phyloP scores from a whole-genome alignment of 2,329 filamentous ascomycete genomes.

The Knufia petricola region DNA sequence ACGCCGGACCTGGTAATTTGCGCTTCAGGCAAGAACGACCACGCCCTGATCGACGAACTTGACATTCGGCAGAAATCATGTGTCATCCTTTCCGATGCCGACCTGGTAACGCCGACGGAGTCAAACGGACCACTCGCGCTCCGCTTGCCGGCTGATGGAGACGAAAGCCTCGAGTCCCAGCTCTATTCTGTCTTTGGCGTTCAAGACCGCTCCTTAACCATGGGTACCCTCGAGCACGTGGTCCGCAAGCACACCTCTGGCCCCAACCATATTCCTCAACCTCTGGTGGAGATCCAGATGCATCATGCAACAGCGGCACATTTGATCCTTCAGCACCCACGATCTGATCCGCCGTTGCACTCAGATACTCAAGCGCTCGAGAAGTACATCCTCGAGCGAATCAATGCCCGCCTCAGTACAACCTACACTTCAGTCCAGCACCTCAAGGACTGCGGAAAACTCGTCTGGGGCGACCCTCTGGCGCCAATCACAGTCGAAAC shows the following conservation, averaged over 20 bases:
- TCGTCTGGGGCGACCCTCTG: not conserved
- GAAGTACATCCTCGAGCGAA: not conserved
- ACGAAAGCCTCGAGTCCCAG: not conserved
- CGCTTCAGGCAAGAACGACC: slow-evolving; percentile 2
- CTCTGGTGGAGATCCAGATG: not conserved
- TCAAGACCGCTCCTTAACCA: not conserved
- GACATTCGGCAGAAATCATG: not conserved
- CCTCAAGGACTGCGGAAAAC: not conserved
- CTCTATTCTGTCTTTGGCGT: not conserved
- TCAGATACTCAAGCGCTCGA: not conserved
- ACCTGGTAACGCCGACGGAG: not conserved
- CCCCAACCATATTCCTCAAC: not conserved
- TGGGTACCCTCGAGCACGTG: not conserved
- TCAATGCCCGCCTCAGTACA: not conserved
- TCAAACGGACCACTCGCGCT: not conserved
- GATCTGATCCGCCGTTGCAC: not conserved
- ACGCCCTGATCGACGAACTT: not conserved
- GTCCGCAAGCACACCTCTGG: not conserved
- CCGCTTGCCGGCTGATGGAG: not conserved
- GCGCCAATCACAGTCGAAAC: not conserved
- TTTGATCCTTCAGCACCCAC: not conserved
- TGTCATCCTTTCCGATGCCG: not conserved
- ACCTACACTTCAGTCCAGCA: not conserved
- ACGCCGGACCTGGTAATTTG: not conserved
- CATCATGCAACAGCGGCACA: not conserved